Percentiles rank a stretch among this genome's conserved stretches.
These are phyloP conservation scores for Hsuehochloa calcarea DNA, from an alignment of 176 grass and related monocot species.

Conservation along the genomic window DNA sequence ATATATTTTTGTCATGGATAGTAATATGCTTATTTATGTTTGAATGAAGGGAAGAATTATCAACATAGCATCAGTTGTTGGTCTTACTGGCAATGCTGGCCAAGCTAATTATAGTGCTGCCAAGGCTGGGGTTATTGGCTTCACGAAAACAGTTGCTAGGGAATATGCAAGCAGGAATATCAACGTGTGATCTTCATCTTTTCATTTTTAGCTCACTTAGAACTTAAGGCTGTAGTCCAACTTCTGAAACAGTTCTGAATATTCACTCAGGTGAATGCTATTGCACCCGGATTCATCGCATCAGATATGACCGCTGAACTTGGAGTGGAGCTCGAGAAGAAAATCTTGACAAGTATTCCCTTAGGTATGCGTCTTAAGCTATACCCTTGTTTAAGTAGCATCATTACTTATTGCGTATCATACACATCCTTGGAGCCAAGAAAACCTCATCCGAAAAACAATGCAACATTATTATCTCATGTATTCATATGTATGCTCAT, in stretches of 20 bases:
- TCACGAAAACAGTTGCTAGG: constrained; percentile 91
- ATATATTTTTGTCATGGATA: background rate
- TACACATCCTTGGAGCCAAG: background rate
- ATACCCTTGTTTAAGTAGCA: background rate
- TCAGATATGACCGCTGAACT: constrained; percentile 95
- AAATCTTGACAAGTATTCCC: constrained; percentile 77
- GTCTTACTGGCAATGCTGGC: constrained; percentile 83
- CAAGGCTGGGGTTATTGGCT: constrained; percentile 95
- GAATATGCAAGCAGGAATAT: constrained; percentile 99
- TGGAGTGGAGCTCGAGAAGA: constrained; percentile 85
- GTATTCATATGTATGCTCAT: background rate
- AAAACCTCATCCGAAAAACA: background rate
- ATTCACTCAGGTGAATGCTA: constrained; percentile 78
- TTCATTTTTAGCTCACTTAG: background rate
- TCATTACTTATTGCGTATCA: background rate
- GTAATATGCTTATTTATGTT: constrained; percentile 22
- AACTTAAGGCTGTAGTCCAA: background rate
- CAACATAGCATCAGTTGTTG: constrained; percentile 95
- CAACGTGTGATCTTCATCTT: constrained; percentile 46
- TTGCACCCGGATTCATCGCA: constrained; percentile 91
- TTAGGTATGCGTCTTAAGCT: constrained; percentile 54
- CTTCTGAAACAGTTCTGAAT: constrained; percentile 39
- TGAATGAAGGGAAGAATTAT: constrained; percentile 78
- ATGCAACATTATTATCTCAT: background rate
- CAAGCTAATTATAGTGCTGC: constrained; percentile 96